Conservation (phyloP, 129 eudicot genomes). For the Sambucus nigra region DNA sequence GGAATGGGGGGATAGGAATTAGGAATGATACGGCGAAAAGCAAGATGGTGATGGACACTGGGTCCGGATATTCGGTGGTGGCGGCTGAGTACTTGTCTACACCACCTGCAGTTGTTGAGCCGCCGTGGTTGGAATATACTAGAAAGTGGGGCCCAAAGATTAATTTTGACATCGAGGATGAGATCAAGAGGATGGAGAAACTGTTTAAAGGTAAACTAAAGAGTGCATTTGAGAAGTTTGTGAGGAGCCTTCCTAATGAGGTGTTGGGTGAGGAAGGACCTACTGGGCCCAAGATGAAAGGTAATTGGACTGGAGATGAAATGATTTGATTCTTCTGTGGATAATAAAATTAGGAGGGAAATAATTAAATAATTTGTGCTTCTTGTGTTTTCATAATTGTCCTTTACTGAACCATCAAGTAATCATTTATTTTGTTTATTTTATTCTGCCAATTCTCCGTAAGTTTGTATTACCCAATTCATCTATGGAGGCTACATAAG, state of each 20-base stretch:
- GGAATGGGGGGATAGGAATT: conserved; percentile 57
- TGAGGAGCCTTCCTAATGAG: conserved; percentile 50
- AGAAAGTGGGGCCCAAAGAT: conserved; percentile 93
- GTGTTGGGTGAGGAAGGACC: conserved; percentile 88
- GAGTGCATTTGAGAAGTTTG: conserved; percentile 24
- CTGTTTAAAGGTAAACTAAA: conserved; percentile 42
- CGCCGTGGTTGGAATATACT: conserved; percentile 63
- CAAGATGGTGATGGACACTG: conserved; percentile 41
- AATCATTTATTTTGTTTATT: too few relatives aligned
- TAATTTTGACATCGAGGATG: conserved; percentile 40
- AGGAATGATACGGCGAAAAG: conserved; percentile 56
- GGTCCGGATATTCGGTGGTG: conserved; percentile 23
- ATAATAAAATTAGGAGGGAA: too few relatives aligned
- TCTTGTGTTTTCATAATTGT: too few relatives aligned
- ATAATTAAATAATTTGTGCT: too few relatives aligned
- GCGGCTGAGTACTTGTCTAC: conserved; percentile 50
- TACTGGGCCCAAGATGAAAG: conserved; percentile 71
- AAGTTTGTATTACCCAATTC: too few relatives aligned
- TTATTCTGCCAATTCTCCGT: too few relatives aligned
- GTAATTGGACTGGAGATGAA: conserved; percentile 79
- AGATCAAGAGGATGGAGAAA: conserved; percentile 37
- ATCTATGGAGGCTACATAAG: too few relatives aligned
- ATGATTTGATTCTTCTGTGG: conserved; percentile 22
- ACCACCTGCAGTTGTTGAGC: conserved; percentile 21
- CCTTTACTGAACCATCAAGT: too few relatives aligned